Evolutionary conservation across 2,329 filamentous ascomycete genomes (phyloP).

Genomic region (Aspergillus fumigatiaffinis): DNA sequence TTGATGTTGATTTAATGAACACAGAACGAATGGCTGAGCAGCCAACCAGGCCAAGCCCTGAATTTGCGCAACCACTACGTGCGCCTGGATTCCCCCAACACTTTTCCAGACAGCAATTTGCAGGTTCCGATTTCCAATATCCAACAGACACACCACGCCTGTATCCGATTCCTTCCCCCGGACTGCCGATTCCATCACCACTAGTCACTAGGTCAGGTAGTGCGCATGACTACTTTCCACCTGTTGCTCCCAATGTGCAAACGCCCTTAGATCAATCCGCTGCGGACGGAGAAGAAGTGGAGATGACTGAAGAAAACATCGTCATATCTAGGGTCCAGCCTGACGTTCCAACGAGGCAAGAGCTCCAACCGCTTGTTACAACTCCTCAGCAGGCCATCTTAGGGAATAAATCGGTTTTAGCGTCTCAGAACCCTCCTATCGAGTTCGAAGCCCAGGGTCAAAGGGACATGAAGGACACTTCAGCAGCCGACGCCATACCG

Average conservation of each 20-base stretch:
- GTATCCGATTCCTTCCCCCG: slow-evolving; percentile 36
- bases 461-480: neutral
- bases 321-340: neutral
- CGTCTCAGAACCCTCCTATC: neutral
- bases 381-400: neutral
- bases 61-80: slow-evolving; percentile 5
- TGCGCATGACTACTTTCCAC: slow-evolving; percentile 31
- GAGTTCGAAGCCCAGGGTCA: neutral
- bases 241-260: slow-evolving; percentile 10
- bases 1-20: slow-evolving; percentile 8
- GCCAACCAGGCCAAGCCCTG: neutral
- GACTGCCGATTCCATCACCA: slow-evolving; percentile 39
- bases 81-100: neutral
- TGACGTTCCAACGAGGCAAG: neutral
- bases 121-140: slow-evolving; percentile 9
- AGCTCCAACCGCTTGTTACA: neutral
- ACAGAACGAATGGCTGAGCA: slow-evolving; percentile 1
- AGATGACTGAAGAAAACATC: slow-evolving; percentile 1
- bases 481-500: neutral
- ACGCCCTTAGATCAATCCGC: slow-evolving; percentile 3
- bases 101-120: neutral
- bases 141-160: slow-evolving; percentile 37
- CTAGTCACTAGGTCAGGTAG: slow-evolving; percentile 26
- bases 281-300: slow-evolving; percentile 1
- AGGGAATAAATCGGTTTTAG: neutral